These are phyloP conservation scores for Camelina neglecta DNA, from an alignment of 345 rosid genomes.

Conservation along the genomic window DNA sequence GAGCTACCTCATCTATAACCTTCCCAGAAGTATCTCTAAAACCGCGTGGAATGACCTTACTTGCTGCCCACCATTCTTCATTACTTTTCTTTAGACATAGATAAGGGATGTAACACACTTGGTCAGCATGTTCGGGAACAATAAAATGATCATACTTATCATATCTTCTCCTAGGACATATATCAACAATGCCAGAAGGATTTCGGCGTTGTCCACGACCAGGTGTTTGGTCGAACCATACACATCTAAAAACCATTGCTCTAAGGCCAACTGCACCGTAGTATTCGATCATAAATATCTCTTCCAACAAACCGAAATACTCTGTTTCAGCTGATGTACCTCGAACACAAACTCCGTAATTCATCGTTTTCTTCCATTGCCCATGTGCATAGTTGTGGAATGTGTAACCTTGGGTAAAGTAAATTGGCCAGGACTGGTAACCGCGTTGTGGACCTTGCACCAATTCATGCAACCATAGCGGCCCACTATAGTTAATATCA, in stretches of 20 bases:
- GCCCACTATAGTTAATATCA: no score
- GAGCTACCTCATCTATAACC: background rate
- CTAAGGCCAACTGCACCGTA: background rate
- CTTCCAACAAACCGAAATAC: background rate
- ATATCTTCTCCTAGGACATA: background rate
- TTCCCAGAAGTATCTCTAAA: background rate
- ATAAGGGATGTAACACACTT: background rate
- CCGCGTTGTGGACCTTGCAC: background rate
- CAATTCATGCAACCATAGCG: background rate
- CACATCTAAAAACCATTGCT: background rate
- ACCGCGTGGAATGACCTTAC: background rate
- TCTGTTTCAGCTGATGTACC: background rate
- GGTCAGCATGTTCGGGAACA: background rate
- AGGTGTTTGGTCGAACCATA: background rate
- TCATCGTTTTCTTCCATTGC: background rate
- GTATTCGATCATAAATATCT: background rate
- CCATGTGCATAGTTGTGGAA: background rate
- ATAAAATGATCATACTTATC: constrained; percentile 12
- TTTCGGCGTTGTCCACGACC: no score
- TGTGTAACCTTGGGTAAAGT: background rate
- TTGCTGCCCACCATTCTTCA: background rate
- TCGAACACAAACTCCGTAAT: background rate
- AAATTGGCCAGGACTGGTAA: background rate
- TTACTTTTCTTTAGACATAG: background rate
- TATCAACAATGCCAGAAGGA: background rate